phyloP scores from a whole-genome alignment of 2,329 filamentous ascomycete species.

The Pseudovirgaria hyperparasitica region DNA sequence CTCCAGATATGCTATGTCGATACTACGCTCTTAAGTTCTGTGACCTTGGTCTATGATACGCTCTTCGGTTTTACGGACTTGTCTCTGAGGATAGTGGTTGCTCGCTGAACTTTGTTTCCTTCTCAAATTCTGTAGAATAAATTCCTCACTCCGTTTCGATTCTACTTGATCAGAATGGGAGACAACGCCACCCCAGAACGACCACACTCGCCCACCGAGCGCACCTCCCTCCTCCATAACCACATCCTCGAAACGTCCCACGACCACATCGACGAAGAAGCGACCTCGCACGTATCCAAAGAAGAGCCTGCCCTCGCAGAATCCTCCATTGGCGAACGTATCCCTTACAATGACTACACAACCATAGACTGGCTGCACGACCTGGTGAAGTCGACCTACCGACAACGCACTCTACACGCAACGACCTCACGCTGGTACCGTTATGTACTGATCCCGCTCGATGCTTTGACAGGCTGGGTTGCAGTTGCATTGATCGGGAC shows the following conservation, averaged over 20 bases:
- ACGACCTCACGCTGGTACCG: too few relatives aligned
- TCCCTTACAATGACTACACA: constrained; percentile 49
- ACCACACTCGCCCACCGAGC: too few relatives aligned
- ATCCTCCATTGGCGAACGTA: constrained; percentile 39
- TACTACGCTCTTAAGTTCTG: too few relatives aligned
- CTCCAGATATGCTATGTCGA: too few relatives aligned
- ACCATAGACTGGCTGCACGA: constrained; percentile 52
- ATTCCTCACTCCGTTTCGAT: constrained; percentile 12
- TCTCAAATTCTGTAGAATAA: constrained; percentile 11
- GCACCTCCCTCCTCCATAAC: constrained; percentile 21
- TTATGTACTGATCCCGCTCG: constrained; percentile 21
- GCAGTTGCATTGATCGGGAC: constrained; percentile 41
- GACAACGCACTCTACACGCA: too few relatives aligned
- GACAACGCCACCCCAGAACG: not conserved
- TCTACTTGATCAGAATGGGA: constrained; percentile 24
- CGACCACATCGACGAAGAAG: constrained; percentile 28
- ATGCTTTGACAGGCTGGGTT: constrained; percentile 43
- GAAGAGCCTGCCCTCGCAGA: constrained; percentile 35
- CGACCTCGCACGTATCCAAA: constrained; percentile 31
- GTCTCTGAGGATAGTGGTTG: too few relatives aligned
- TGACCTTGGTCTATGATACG: too few relatives aligned
- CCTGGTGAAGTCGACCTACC: constrained; percentile 23
- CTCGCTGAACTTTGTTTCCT: too few relatives aligned
- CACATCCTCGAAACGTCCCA: constrained; percentile 14
- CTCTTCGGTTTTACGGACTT: too few relatives aligned